These are phyloP conservation scores for Penicillium simplicissimum DNA, from an alignment of 495 filamentous ascomycete genomes.

Conservation along the genomic window DNA sequence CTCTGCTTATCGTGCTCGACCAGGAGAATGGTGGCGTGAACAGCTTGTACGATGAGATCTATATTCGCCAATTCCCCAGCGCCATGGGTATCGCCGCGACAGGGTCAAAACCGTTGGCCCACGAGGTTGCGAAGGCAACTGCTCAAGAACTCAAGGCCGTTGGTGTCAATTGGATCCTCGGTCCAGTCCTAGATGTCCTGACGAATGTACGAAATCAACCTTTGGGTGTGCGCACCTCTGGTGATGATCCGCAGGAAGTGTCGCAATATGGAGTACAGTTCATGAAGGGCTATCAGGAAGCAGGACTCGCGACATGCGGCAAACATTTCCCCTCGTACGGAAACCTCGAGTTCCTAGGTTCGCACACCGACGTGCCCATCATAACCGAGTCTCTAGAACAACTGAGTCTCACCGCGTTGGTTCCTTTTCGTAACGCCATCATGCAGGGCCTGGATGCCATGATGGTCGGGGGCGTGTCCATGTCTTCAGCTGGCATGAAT, in stretches of 20 bases:
- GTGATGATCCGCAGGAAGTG: slow-evolving; percentile 88
- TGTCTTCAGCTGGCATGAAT: slow-evolving; percentile 82
- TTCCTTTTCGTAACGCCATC: slow-evolving; percentile 86
- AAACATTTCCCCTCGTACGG: slow-evolving; percentile 95
- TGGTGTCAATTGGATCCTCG: slow-evolving; percentile 88
- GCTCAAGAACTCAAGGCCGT: slow-evolving; percentile 83
- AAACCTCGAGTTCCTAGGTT: slow-evolving; percentile 87
- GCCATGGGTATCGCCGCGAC: slow-evolving; percentile 90
- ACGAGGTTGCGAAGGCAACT: slow-evolving; percentile 81
- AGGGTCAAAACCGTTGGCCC: slow-evolving; percentile 73
- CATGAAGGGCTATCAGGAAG: slow-evolving; percentile 87
- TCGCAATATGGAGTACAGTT: slow-evolving; percentile 83
- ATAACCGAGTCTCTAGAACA: slow-evolving; percentile 91
- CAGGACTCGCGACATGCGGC: slow-evolving; percentile 78
- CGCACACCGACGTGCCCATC: slow-evolving; percentile 81
- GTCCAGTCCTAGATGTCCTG: slow-evolving; percentile 85
- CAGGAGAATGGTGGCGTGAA: slow-evolving; percentile 96
- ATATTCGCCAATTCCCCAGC: slow-evolving; percentile 87
- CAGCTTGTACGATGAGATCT: slow-evolving; percentile 87
- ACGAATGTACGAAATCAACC: slow-evolving; percentile 87
- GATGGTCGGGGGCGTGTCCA: slow-evolving; percentile 89
- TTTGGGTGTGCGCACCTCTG: slow-evolving; percentile 76
- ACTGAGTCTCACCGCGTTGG: slow-evolving; percentile 76
- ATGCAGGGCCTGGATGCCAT: slow-evolving; percentile 81
- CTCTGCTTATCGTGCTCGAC: slow-evolving; percentile 80